Percentiles rank a stretch among this genome's conserved stretches.
Evolutionary conservation across 2,329 filamentous ascomycete species (phyloP).

Genomic region (Apiospora phragmitis): DNA sequence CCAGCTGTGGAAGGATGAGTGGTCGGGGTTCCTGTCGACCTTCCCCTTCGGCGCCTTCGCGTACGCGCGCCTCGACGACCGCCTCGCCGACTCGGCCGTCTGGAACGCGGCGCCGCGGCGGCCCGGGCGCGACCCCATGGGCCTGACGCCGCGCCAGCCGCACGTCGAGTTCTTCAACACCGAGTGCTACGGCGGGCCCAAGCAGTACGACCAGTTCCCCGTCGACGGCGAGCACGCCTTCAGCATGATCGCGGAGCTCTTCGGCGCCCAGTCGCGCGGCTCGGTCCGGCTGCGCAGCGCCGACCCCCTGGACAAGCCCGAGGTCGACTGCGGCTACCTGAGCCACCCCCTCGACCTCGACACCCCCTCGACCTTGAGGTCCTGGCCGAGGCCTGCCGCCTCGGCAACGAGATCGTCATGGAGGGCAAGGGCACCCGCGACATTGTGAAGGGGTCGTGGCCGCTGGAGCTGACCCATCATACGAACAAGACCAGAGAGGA

Average conservation of each 20-base stretch:
- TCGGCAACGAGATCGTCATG: constrained; percentile 61
- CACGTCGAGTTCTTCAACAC: constrained; percentile 65
- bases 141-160: constrained; percentile 54
- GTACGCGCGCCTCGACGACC: constrained; percentile 61
- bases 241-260: constrained; percentile 58
- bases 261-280: constrained; percentile 57
- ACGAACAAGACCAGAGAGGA: constrained; percentile 53
- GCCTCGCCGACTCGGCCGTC: constrained; percentile 52
- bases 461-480: constrained; percentile 51
- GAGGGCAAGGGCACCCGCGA: constrained; percentile 58
- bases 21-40: constrained; percentile 57
- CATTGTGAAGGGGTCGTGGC: constrained; percentile 62
- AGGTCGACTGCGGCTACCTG: constrained; percentile 60
- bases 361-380: constrained; percentile 60
- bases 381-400: constrained; percentile 57
- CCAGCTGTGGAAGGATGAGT: constrained; percentile 57
- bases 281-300: constrained; percentile 49
- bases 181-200: constrained; percentile 61
- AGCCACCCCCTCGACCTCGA: constrained; percentile 57
- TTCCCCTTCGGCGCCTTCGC: constrained; percentile 66
- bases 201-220: constrained; percentile 56
- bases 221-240: constrained; percentile 55
- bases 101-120: constrained; percentile 52
- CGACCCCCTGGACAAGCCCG: constrained; percentile 51
- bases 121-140: constrained; percentile 63